Conservation (phyloP, 2,329 filamentous ascomycete genomes). For the Ophiosphaerella herpotricha region DNA sequence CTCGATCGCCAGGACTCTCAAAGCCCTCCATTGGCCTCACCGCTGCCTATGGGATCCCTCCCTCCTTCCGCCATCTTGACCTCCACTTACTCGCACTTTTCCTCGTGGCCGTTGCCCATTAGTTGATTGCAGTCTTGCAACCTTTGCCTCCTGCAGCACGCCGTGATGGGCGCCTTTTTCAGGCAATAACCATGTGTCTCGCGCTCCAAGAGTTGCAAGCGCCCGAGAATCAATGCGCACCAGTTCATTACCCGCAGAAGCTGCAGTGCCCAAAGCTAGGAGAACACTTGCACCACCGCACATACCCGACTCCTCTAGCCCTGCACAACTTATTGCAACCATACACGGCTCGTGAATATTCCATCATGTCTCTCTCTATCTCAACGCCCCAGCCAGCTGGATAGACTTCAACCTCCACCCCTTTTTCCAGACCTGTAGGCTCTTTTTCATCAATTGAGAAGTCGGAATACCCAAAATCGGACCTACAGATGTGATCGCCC, state of each 20-base stretch:
- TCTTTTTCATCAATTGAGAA: conserved; percentile 56
- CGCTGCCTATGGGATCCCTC: conserved; percentile 29
- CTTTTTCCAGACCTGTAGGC: conserved; percentile 57
- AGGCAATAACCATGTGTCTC: conserved; percentile 36
- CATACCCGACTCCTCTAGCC: conserved; percentile 16
- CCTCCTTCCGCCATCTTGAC: conserved; percentile 20
- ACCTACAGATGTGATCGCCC: conserved; percentile 51
- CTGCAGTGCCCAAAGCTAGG: conserved; percentile 20
- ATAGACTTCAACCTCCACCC: conserved; percentile 54
- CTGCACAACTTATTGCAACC: conserved; percentile 24
- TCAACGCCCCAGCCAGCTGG: conserved; percentile 24
- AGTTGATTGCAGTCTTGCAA: conserved; percentile 18
- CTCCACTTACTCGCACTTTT: conserved; percentile 13
- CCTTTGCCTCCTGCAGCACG: conserved; percentile 7
- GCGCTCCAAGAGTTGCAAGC: conserved; percentile 18
- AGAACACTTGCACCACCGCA: conserved; percentile 18
- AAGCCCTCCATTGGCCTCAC: conserved; percentile 21
- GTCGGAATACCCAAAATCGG: conserved; percentile 54
- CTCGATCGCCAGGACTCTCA: conserved; percentile 6
- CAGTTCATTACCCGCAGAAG: conserved; percentile 18
- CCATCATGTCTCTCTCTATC: conserved; percentile 18
- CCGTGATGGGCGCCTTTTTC: conserved; percentile 14
- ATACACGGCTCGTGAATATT: conserved; percentile 3
- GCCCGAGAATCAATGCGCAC: conserved; percentile 24
- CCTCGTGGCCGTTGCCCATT: conserved; percentile 40